Percentiles rank a stretch among this genome's conserved stretches.
phyloP scores from a whole-genome alignment of 768 basidiomycete genomes.

The Collybiopsis confluens region DNA sequence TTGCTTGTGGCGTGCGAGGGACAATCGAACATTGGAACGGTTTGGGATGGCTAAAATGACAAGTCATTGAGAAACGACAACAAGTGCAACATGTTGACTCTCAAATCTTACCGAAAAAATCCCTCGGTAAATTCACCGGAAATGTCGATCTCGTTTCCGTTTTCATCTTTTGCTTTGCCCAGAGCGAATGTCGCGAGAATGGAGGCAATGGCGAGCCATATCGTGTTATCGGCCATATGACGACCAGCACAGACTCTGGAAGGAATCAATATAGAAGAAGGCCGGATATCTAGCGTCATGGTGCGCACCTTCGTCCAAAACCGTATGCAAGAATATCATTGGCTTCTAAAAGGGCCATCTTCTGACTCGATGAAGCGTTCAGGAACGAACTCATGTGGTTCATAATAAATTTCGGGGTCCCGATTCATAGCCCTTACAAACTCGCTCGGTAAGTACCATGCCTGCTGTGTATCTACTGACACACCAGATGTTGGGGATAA shows the following conservation, averaged over 20 bases:
- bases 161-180: too few relatives aligned
- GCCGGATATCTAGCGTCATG: background rate
- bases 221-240: conserved; percentile 2
- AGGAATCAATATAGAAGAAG: background rate
- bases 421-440: conserved; percentile 7
- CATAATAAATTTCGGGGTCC: conserved; percentile 9
- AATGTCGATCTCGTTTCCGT: too few relatives aligned
- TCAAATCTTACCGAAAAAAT: too few relatives aligned
- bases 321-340: conserved; percentile 7
- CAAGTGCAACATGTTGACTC: too few relatives aligned
- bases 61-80: too few relatives aligned
- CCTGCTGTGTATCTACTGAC: background rate
- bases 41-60: too few relatives aligned
- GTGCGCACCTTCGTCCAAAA: conserved; percentile 12
- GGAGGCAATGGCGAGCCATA: conserved; percentile 2
- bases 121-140: too few relatives aligned
- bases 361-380: background rate
- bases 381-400: conserved; percentile 1
- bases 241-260: conserved; percentile 4
- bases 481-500: conserved; percentile 13
- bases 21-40: too few relatives aligned
- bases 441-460: background rate
- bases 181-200: background rate
- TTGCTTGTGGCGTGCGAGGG: too few relatives aligned
- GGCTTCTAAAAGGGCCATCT: background rate